These are phyloP conservation scores for Elaeagnus macrophylla DNA, from an alignment of 306 rosid species.

Conservation along the genomic window DNA sequence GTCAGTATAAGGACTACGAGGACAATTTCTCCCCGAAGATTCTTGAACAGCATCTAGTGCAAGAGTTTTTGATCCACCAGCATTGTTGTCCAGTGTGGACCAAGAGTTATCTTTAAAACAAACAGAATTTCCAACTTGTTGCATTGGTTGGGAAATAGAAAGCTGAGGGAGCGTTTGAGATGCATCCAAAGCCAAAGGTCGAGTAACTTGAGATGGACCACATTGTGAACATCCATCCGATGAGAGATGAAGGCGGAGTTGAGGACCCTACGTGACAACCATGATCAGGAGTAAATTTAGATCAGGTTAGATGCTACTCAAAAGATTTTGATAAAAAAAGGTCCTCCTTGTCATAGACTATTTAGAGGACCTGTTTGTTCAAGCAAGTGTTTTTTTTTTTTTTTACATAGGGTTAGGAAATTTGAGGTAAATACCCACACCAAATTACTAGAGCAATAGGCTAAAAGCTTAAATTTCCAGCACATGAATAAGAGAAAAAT, in stretches of 20 bases:
- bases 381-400: no score
- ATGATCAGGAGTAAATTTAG: constrained; percentile 11
- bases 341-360: no score
- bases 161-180: constrained; percentile 27
- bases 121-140: constrained; percentile 27
- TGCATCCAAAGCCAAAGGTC: constrained; percentile 29
- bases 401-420: no score
- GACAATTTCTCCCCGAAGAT: constrained; percentile 20
- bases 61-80: constrained; percentile 25
- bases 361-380: no score
- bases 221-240: constrained; percentile 38
- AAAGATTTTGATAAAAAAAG: neutral
- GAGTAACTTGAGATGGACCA: constrained; percentile 19
- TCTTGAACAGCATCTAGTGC: constrained; percentile 22
- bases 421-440: no score
- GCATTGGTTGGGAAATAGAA: constrained; percentile 23
- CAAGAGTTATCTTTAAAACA: constrained; percentile 27
- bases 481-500: no score
- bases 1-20: constrained; percentile 22
- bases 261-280: constrained; percentile 44
- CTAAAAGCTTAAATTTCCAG: no score
- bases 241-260: constrained; percentile 57
- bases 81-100: constrained; percentile 8
- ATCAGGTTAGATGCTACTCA: neutral
- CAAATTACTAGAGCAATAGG: no score